Conservation (phyloP, 2,329 filamentous ascomycete species). For the Neophaeococcomyces mojaviensis region DNA sequence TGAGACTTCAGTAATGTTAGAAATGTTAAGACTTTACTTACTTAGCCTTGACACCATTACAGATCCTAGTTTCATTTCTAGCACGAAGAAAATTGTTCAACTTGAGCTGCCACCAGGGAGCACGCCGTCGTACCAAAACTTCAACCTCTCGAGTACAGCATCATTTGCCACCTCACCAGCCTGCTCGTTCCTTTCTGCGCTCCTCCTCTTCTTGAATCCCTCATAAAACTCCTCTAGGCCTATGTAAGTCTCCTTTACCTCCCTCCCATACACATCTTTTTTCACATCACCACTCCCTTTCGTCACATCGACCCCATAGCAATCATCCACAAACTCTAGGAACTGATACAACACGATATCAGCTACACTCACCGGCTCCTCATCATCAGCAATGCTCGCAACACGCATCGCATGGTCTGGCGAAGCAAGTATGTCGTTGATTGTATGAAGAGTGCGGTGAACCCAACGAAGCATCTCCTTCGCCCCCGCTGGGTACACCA, state of each 20-base stretch:
- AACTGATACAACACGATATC: conserved; percentile 3
- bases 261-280: neutral
- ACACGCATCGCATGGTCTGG: too few species aligned
- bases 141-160: too few species aligned
- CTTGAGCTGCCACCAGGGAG: too few species aligned
- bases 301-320: conserved; percentile 4
- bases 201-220: neutral
- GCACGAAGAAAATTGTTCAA: too few species aligned
- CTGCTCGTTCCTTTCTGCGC: neutral
- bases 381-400: neutral
- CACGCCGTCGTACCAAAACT: too few species aligned
- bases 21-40: too few species aligned
- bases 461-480: conserved; percentile 4
- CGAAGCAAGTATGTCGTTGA: neutral
- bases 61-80: too few species aligned
- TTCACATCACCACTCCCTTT: neutral
- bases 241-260: neutral
- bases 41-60: too few species aligned
- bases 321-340: neutral
- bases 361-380: neutral
- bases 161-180: neutral
- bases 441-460: neutral
- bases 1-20: too few species aligned
- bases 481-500: neutral
- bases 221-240: neutral